Conservation (phyloP, 73 alveolate species). For the Paramecium primaurelia region DNA sequence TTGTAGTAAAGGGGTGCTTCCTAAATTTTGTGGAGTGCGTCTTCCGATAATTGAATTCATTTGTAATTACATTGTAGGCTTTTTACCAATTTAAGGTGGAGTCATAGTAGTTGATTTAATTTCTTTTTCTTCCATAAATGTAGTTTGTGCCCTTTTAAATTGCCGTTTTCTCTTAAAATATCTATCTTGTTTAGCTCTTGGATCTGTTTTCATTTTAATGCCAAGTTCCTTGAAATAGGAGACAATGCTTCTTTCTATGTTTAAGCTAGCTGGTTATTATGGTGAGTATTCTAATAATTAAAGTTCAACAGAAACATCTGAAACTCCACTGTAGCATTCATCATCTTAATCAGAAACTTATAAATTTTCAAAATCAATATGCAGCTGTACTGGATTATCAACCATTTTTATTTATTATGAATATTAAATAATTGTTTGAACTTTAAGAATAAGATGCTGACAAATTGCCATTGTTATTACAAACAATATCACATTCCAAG, state of each 20-base stretch:
- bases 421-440: constrained; percentile 1
- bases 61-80: background rate
- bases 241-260: background rate
- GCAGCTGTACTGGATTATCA: constrained; percentile 22
- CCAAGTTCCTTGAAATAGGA: constrained; percentile 20
- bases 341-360: constrained; percentile 12
- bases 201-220: constrained; percentile 23
- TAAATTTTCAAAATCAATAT: background rate
- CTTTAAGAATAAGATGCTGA: constrained; percentile 4
- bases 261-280: background rate
- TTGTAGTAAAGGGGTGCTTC: constrained; percentile 38
- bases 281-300: background rate
- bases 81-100: background rate
- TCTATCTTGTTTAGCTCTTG: constrained; percentile 27
- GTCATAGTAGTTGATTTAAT: constrained; percentile 11
- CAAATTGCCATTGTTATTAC: background rate
- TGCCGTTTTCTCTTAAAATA: background rate
- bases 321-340: constrained; percentile 23
- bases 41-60: constrained; percentile 8
- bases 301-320: constrained; percentile 12
- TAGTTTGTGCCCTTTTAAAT: background rate
- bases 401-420: background rate
- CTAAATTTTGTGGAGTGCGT: background rate
- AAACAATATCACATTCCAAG: background rate
- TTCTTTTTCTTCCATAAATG: background rate